Conservation (phyloP, 805 yeast species). For the Starmerella khaoyaiensis region DNA sequence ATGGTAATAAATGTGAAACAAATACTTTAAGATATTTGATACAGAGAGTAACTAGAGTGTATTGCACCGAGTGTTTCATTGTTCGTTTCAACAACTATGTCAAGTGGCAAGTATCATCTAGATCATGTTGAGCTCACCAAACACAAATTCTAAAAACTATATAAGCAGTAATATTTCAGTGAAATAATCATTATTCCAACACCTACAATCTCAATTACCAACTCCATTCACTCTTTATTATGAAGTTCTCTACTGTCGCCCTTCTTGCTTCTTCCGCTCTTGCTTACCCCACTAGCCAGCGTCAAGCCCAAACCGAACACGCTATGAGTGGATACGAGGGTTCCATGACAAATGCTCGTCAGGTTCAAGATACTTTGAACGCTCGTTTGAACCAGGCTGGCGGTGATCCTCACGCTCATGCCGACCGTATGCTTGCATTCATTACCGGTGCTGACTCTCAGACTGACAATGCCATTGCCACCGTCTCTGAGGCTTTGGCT, state of each 20-base stretch:
- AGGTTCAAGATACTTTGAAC: conserved; percentile 15
- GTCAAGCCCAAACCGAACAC: conserved; percentile 1
- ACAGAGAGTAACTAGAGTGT: too few relatives aligned
- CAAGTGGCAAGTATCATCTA: too few relatives aligned
- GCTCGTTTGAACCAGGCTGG: conserved; percentile 8
- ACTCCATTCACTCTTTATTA: too few relatives aligned
- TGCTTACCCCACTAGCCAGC: conserved; percentile 6
- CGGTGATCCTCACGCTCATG: conserved; percentile 9
- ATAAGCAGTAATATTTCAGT: too few relatives aligned
- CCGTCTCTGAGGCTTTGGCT: conserved; percentile 15
- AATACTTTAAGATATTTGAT: too few relatives aligned
- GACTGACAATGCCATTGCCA: conserved; percentile 25
- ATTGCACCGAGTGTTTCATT: too few relatives aligned
- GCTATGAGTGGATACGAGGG: conserved; percentile 14
- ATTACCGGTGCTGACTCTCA: conserved; percentile 27
- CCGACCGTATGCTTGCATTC: conserved; percentile 15
- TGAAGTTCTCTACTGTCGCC: conserved; percentile 9
- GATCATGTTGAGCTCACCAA: too few relatives aligned
- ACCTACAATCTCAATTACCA: too few relatives aligned
- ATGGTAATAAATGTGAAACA: too few relatives aligned
- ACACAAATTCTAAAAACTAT: too few relatives aligned
- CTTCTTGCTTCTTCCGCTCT: conserved; percentile 13
- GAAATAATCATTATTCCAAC: too few relatives aligned
- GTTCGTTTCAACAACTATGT: too few relatives aligned
- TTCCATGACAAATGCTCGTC: conserved; percentile 15